These are phyloP conservation scores for Quercus lobata DNA, from an alignment of 331 rosid species.

Conservation along the genomic window DNA sequence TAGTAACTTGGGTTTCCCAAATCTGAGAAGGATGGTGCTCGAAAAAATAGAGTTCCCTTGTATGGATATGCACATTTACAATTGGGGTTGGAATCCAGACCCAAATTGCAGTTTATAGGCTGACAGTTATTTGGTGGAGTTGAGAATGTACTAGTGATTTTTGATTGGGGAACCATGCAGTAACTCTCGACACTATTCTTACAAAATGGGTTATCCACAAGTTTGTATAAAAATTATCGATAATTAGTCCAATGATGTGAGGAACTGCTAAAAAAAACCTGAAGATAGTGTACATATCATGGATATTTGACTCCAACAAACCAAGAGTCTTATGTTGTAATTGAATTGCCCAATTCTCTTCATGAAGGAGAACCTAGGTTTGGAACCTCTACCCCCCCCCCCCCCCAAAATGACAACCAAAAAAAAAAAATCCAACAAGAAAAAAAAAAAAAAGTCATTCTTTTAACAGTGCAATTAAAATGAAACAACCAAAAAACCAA, in stretches of 20 bases:
- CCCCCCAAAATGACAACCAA: too few species aligned
- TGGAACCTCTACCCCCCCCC: too few species aligned
- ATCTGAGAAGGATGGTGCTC: slow-evolving; percentile 55
- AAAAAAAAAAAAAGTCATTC: background rate
- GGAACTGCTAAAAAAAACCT: background rate
- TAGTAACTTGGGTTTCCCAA: slow-evolving; percentile 26
- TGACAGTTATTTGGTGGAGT: slow-evolving; percentile 29
- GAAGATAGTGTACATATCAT: background rate
- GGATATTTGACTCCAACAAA: background rate
- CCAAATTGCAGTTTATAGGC: slow-evolving; percentile 24
- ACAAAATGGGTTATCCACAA: slow-evolving; percentile 50
- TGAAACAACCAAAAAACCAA: background rate
- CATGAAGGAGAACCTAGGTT: background rate
- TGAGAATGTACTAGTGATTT: slow-evolving; percentile 12
- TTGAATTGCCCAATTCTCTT: background rate
- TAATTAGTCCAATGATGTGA: slow-evolving; percentile 4
- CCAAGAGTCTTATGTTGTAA: background rate
- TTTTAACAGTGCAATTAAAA: background rate
- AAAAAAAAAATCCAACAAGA: too few species aligned
- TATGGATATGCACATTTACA: slow-evolving; percentile 70
- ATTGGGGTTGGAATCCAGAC: slow-evolving; percentile 46
- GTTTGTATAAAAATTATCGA: slow-evolving; percentile 32
- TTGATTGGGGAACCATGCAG: slow-evolving; percentile 33
- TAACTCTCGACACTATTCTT: slow-evolving; percentile 7
- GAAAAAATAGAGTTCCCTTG: slow-evolving; percentile 44